Evolutionary conservation across 768 basidiomycete species (phyloP), one percentile per base, ranked within the genome.

Genomic region (Suillus cothurnatus): DNA sequence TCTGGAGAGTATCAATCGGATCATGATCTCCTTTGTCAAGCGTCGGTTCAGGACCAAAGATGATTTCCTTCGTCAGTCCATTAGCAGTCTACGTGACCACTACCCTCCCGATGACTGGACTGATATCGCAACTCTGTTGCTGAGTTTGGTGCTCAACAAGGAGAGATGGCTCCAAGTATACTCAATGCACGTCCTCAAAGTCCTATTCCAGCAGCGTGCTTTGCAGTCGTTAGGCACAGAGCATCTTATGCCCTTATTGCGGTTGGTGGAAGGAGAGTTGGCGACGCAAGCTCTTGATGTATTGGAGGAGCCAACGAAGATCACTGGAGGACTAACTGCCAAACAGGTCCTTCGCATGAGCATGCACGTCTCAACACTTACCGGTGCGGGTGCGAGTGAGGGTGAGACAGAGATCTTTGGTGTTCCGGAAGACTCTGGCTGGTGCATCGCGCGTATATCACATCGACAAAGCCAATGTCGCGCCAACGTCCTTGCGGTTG

Each of bases 321-420:
- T 95, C 78, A 87, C 87, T 1, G 87, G 88, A 50, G 90, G 92
- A 28, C 88, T 87, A 56, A 84, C 89, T 0, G 92, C 93, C 1
- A 91, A 91, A 65, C 91, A 94, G 69, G 92, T 95, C n/a, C 81
- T 96, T 28, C 87, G 93, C 7, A 94, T 96, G 93, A 95, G 94
- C 76, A 89, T 95, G 86, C 89, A 91, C 68, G 73, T 83, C 28
- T 84, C 82, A 34, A 75, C 77, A 39, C 73, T 79, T 34, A 73
- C 79, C 31, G 79, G 82, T 50, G 79, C 83, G 14, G 86, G 90
- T 47, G 82, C 79, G 34, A 79, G 82, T 50, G 79, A 83, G 14
- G 86, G 90, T 45, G 82, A 85, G 7, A 86, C 88, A 1, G 89
- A 88, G 28, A 84, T 96, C 15, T 96, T 96, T 72, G 94, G 95